Base-by-base conservation (phyloP, 768 basidiomycete species). In the Paxillus rubicundulus region DNA sequence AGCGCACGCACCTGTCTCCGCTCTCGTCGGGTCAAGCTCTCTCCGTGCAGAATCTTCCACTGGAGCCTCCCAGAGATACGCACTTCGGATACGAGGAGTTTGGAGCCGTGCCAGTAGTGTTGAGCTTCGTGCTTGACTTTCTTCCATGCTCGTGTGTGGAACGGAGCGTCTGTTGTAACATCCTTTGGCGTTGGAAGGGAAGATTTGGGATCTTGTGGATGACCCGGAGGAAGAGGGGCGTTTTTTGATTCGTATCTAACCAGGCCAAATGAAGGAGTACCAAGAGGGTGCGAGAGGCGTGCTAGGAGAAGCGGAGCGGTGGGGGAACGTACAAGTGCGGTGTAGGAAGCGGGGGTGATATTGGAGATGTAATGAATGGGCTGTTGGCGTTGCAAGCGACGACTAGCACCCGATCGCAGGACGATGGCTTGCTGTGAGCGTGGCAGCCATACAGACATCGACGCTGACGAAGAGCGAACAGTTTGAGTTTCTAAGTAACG, bases 41-140 rank as follows among this genome's bases (percentile, higher is more conserved):
- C 92, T 32, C 97, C 97, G 52, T 92, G 90, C 20, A 99, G 72
- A 46, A 98, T 84, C 74, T 95, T 92, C 84, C 87, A 90, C 62
- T 94, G 89, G 39, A 99, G 77, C 54, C 94, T 78, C 3, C 80
- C 74, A 20, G 91, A 92, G 57, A 98, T 98, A 57, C 89, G 84
- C 49, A 97, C 89, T 74, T 98, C 97, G 21, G 92, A 90, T 14
- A 91, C 93, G 44, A 99, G 78, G 5, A 99, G 82, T 67, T 97
- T 97, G 1, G 91, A 81, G 10, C 97, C 96, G 57, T 94, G 87
- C 95, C 95, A 98, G 69, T 98, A 99, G 69, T 99, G 96, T 53
- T 83, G 81, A 0, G 87, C 93, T 70, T 98, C 97, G 63, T 98
- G 91, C 74, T 98, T 99, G 55, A 98, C 85, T 61, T 85, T 89